These are phyloP conservation scores for Penicillium waksmanii DNA, from an alignment of 495 filamentous ascomycete genomes.

Conservation along the genomic window DNA sequence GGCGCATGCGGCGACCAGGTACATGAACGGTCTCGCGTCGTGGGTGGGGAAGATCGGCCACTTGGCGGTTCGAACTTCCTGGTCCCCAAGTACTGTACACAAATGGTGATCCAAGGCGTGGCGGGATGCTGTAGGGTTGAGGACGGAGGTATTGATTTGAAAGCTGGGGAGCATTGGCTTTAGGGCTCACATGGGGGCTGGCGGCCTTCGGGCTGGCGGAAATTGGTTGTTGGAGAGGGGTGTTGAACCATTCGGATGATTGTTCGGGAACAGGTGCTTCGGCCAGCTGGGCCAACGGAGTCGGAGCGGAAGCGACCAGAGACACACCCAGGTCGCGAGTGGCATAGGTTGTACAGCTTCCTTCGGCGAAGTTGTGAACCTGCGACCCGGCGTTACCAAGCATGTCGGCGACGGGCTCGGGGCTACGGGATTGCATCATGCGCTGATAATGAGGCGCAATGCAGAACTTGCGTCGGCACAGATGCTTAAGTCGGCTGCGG, in stretches of 20 bases:
- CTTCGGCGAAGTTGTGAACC: slow-evolving; percentile 28
- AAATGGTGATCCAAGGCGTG: slow-evolving; percentile 60
- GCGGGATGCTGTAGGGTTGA: slow-evolving; percentile 31
- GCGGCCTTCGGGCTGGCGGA: neutral
- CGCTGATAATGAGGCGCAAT: slow-evolving; percentile 70
- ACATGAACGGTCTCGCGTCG: slow-evolving; percentile 50
- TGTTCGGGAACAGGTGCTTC: slow-evolving; percentile 33
- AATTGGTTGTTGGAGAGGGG: slow-evolving; percentile 17
- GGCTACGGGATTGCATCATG: slow-evolving; percentile 72
- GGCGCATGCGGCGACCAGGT: slow-evolving; percentile 49
- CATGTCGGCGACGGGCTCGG: slow-evolving; percentile 69
- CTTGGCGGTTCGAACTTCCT: slow-evolving; percentile 41
- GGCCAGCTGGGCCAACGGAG: slow-evolving; percentile 68
- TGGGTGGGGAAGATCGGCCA: slow-evolving; percentile 34
- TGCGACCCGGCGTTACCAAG: slow-evolving; percentile 31
- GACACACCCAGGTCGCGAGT: slow-evolving; percentile 87
- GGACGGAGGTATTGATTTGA: slow-evolving; percentile 28
- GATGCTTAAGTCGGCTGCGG: slow-evolving; percentile 74
- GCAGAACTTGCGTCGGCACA: slow-evolving; percentile 77
- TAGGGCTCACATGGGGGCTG: slow-evolving; percentile 11
- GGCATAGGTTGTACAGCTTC: slow-evolving; percentile 51
- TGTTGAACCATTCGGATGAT: slow-evolving; percentile 41
- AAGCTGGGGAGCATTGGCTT: slow-evolving; percentile 7
- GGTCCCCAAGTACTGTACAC: slow-evolving; percentile 61
- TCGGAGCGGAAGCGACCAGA: slow-evolving; percentile 74